phyloP scores from a whole-genome alignment of 169 alveolate species.

The Cryptosporidium ryanae region DNA sequence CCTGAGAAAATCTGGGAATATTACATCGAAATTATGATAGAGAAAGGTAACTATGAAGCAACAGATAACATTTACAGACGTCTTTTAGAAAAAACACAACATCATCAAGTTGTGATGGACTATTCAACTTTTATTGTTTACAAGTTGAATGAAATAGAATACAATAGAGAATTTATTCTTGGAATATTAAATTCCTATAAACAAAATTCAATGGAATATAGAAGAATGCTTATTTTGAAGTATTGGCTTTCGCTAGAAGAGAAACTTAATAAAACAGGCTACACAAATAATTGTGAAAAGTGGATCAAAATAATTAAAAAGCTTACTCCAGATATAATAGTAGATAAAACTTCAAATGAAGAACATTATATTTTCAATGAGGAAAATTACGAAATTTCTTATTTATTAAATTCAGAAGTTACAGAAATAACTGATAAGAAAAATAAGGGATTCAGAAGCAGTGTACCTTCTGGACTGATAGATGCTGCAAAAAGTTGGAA shows the following conservation, averaged over 20 bases:
- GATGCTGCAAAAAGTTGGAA: constrained; percentile 71
- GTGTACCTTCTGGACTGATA: constrained; percentile 19
- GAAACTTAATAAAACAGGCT: background rate
- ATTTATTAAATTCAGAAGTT: background rate
- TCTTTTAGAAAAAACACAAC: constrained; percentile 92
- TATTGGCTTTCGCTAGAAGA: constrained; percentile 67
- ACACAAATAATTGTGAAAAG: background rate
- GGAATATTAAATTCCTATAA: constrained; percentile 31
- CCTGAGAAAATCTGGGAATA: constrained; percentile 88
- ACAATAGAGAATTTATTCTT: constrained; percentile 29
- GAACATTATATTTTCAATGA: constrained; percentile 29
- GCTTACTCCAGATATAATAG: constrained; percentile 11
- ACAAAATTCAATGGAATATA: constrained; percentile 28
- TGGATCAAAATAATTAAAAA: constrained; percentile 35
- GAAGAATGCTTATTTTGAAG: constrained; percentile 19
- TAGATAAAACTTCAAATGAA: constrained; percentile 7
- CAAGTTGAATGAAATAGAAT: constrained; percentile 4
- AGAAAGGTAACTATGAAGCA: constrained; percentile 78
- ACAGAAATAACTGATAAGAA: background rate
- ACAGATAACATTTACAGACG: constrained; percentile 90
- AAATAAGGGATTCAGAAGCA: background rate
- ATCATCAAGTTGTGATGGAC: constrained; percentile 81
- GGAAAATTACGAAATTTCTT: constrained; percentile 15
- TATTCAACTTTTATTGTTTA: constrained; percentile 43
- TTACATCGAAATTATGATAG: constrained; percentile 83